phyloP scores from a whole-genome alignment of 2,329 filamentous ascomycete genomes.

The Microdochium trichocladiopsis region DNA sequence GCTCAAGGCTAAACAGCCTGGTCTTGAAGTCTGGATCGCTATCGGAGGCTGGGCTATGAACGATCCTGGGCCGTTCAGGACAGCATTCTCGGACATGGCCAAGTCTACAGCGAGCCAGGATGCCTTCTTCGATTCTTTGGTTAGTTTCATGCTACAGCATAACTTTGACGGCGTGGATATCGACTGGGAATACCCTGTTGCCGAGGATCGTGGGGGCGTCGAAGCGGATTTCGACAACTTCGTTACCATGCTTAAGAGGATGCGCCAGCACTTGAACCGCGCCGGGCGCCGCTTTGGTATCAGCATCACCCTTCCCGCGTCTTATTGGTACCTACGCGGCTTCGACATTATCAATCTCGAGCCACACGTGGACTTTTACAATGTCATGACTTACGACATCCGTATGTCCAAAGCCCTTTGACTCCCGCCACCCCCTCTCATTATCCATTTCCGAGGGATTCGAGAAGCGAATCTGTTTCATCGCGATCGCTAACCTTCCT shows the following conservation, averaged over 20 bases:
- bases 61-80: constrained; percentile 11
- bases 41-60: constrained; percentile 26
- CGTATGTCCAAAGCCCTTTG: too few species aligned
- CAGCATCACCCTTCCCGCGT: constrained; percentile 3
- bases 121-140: constrained; percentile 5
- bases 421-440: too few species aligned
- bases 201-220: constrained; percentile 10
- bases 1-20: constrained; percentile 12
- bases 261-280: not conserved
- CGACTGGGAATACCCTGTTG: constrained; percentile 29
- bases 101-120: constrained; percentile 3
- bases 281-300: constrained; percentile 2
- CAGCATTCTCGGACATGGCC: constrained; percentile 9
- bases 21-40: constrained; percentile 19
- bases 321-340: constrained; percentile 2
- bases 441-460: too few species aligned
- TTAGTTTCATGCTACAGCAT: constrained; percentile 9
- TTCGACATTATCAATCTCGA: constrained; percentile 4
- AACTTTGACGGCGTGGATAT: too few species aligned
- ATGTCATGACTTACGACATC: constrained; percentile 29
- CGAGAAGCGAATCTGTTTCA: too few species aligned
- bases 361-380: constrained; percentile 21
- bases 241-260: constrained; percentile 38
- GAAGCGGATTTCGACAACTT: constrained; percentile 9
- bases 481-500: too few species aligned